Conservation (phyloP, 2,329 filamentous ascomycete genomes). For the Pezicula rhizophila region DNA sequence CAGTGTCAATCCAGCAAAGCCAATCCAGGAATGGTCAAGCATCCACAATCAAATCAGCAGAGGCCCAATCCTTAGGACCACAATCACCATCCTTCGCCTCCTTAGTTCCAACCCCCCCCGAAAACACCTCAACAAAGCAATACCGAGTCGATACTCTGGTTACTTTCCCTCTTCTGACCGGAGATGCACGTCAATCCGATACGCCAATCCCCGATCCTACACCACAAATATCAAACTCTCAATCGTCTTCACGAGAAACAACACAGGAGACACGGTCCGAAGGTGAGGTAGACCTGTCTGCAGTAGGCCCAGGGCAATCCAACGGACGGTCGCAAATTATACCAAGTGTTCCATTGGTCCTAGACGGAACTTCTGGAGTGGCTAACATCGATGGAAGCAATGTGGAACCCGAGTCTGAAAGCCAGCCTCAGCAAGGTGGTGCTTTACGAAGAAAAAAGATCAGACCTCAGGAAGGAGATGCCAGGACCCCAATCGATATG, state of each 20-base stretch:
- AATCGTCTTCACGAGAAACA: neutral
- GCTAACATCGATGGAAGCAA: constrained; percentile 10
- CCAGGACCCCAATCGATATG: constrained; percentile 18
- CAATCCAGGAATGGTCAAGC: too few species aligned
- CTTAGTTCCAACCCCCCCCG: too few species aligned
- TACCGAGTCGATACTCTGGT: neutral
- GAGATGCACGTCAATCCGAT: neutral
- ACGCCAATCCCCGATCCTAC: neutral
- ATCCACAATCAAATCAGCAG: too few species aligned
- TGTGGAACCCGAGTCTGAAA: constrained; percentile 15
- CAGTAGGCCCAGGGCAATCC: constrained; percentile 7
- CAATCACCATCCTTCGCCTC: too few species aligned
- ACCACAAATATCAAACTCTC: neutral
- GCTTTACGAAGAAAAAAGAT: constrained; percentile 13
- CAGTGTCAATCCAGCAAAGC: neutral
- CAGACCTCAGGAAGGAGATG: constrained; percentile 14
- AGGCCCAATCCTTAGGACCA: too few species aligned
- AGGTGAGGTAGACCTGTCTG: constrained; percentile 6
- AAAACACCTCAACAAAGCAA: neutral
- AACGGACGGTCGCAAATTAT: constrained; percentile 11
- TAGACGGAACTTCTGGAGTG: constrained; percentile 20
- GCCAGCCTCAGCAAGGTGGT: constrained; percentile 12
- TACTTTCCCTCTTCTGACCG: neutral
- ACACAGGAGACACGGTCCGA: neutral
- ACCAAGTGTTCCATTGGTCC: constrained; percentile 17